Evolutionary conservation across 352 stramenopile genomes (phyloP).

Genomic region (Albugo laibachii): DNA sequence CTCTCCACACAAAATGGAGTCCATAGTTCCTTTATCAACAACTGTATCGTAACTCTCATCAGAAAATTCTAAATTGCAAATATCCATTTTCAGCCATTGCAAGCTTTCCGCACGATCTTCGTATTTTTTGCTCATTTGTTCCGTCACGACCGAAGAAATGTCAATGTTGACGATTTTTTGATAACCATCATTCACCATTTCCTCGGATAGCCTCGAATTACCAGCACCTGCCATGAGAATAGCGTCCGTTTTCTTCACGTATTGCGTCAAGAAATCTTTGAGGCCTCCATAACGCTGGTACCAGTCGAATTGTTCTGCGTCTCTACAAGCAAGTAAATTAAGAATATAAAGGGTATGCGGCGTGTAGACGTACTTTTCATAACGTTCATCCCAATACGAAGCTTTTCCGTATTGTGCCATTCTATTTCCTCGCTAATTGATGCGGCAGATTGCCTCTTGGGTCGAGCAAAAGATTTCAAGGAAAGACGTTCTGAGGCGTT

Average conservation of each 20-base stretch:
- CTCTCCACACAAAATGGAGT: slow-evolving; percentile 91
- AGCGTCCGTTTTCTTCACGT: slow-evolving; percentile 87
- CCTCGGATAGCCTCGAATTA: slow-evolving; percentile 88
- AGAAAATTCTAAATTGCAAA: slow-evolving; percentile 83
- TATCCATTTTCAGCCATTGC: slow-evolving; percentile 92
- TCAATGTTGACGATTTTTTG: slow-evolving; percentile 92
- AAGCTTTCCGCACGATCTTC: slow-evolving; percentile 81
- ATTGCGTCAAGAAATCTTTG: slow-evolving; percentile 79
- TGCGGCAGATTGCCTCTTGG: too few relatives aligned
- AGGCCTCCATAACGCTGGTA: slow-evolving; percentile 85
- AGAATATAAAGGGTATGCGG: not conserved
- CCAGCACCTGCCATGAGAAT: slow-evolving; percentile 86
- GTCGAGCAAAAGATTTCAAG: too few relatives aligned
- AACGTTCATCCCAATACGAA: slow-evolving; percentile 87
- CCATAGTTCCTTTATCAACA: slow-evolving; percentile 90
- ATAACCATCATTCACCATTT: slow-evolving; percentile 92
- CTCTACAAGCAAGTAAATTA: slow-evolving; percentile 15
- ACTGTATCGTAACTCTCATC: slow-evolving; percentile 90
- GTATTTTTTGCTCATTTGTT: slow-evolving; percentile 88
- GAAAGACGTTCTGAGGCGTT: too few relatives aligned
- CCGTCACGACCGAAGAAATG: slow-evolving; percentile 85
- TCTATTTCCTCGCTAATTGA: not conserved
- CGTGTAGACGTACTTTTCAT: slow-evolving; percentile 67
- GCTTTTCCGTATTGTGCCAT: slow-evolving; percentile 88
- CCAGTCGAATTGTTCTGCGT: slow-evolving; percentile 89